A percentile compares a stretch with the other conserved stretches of the same genome.
phyloP scores from a whole-genome alignment of 2,329 filamentous ascomycete genomes.

The Chrysoporthe austroafricana region DNA sequence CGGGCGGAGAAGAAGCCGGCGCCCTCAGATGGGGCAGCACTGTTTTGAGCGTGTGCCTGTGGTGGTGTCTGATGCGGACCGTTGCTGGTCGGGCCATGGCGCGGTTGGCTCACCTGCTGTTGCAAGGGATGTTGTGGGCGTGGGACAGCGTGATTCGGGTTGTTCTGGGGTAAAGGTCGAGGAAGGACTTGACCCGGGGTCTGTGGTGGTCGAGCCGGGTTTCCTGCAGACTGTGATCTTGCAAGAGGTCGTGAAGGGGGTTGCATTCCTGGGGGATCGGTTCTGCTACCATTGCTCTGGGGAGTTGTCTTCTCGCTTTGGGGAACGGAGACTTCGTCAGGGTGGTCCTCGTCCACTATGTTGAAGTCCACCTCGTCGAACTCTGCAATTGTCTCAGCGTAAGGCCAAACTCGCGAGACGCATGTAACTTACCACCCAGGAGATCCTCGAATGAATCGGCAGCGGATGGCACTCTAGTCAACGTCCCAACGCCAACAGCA shows the following conservation, averaged over 20 bases:
- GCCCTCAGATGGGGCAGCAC: constrained; percentile 42
- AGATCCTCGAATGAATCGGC: constrained; percentile 57
- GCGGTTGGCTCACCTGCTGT: constrained; percentile 33
- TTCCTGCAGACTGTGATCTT: constrained; percentile 37
- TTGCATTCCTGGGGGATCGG: constrained; percentile 41
- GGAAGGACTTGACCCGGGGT: constrained; percentile 34
- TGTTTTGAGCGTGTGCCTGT: constrained; percentile 29
- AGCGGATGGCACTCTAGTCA: constrained; percentile 13
- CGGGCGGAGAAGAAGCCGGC: constrained; percentile 73
- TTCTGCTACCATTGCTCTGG: constrained; percentile 35
- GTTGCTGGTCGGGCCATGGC: constrained; percentile 29
- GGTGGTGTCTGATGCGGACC: constrained; percentile 34
- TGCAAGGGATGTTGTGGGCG: constrained; percentile 29
- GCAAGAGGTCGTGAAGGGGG: constrained; percentile 41
- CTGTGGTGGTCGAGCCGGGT: constrained; percentile 39
- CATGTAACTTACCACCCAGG: constrained; percentile 48
- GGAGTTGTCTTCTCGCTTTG: constrained; percentile 39
- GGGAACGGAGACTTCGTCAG: constrained; percentile 73
- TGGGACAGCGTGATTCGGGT: constrained; percentile 26
- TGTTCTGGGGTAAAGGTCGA: constrained; percentile 28
- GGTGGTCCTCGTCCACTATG: constrained; percentile 69
- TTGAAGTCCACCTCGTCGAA: constrained; percentile 80
- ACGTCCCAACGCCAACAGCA: constrained; percentile 14
- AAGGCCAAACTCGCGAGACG: constrained; percentile 15
- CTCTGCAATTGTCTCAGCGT: constrained; percentile 53